A percentile compares a stretch with the other conserved stretches of the same genome.
phyloP scores from a whole-genome alignment of 2,329 filamentous ascomycete genomes.

The Fusarium sp. region DNA sequence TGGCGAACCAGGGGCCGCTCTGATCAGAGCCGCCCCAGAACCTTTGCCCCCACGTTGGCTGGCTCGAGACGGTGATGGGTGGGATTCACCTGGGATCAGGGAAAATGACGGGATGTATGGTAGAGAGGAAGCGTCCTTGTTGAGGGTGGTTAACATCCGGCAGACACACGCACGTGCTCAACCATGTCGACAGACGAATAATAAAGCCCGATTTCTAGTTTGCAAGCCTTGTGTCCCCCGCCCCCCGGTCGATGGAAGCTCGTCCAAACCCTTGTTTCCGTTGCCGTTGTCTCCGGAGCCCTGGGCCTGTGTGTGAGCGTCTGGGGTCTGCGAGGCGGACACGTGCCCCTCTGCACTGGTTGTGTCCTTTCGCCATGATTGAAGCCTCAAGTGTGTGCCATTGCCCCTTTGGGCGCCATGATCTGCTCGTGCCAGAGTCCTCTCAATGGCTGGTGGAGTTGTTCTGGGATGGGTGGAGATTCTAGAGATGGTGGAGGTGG shows the following conservation, averaged over 20 bases:
- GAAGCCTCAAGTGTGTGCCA: slow-evolving; percentile 8
- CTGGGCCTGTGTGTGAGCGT: slow-evolving; percentile 13
- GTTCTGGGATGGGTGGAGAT: slow-evolving; percentile 1
- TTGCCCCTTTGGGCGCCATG: slow-evolving; percentile 15
- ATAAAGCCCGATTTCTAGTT: slow-evolving; percentile 20
- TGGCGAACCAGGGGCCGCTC: slow-evolving; percentile 31
- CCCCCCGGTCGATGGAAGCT: slow-evolving; percentile 10
- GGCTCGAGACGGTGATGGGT: slow-evolving; percentile 43
- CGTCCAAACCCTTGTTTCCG: slow-evolving; percentile 20
- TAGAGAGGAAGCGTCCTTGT: slow-evolving; percentile 15
- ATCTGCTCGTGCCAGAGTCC: slow-evolving; percentile 2
- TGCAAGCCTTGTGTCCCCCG: slow-evolving; percentile 2
- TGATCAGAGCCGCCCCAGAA: slow-evolving; percentile 34
- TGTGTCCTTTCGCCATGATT: slow-evolving; percentile 22
- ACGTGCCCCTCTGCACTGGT: slow-evolving; percentile 43
- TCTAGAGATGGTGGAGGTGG: slow-evolving; percentile 29
- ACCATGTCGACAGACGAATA: slow-evolving; percentile 29
- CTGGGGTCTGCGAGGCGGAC: slow-evolving; percentile 29
- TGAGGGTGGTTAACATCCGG: slow-evolving; percentile 19
- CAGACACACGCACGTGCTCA: slow-evolving; percentile 43
- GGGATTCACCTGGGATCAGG: slow-evolving; percentile 33
- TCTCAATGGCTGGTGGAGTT: slow-evolving; percentile 12
- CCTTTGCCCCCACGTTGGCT: slow-evolving; percentile 43
- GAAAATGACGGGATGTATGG: slow-evolving; percentile 16
- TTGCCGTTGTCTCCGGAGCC: slow-evolving; percentile 2